Base-by-base conservation (phyloP, 805 yeast species). In the Yarrowia bubula region DNA sequence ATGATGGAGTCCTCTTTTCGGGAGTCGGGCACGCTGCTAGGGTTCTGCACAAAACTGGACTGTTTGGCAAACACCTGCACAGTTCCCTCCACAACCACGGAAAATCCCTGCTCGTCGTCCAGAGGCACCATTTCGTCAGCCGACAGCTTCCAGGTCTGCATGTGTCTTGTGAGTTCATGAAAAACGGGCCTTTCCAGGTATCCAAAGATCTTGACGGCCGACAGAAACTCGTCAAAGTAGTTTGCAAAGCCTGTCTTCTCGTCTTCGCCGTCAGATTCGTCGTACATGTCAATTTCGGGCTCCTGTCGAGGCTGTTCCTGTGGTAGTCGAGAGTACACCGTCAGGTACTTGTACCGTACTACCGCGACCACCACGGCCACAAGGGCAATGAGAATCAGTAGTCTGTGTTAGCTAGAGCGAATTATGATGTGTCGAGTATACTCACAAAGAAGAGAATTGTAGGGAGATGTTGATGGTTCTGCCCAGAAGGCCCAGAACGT, bases 161-260 rank as follows among this genome's bases (percentile, higher is more conserved):
- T 91, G 67, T 88, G 88, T 72, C 89, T 87, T 3, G 98, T 92
- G 70, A 93, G 81, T 71, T 92, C 98, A 72, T 92, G 96, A 75
- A 93, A 92, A 1, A 93, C 97, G 1, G 90, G 88, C 67, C 87
- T 83, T 69, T 93, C 98, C 57, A 93, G 79, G 74, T 93, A 93
- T 1, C 98, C 98, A 78, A 93, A 95, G 7, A 95, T 88, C 75
- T 91, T 92, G 68, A 95, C 90, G 2, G 97, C 98, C 60, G 90
- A 84, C 51, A 93, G 77, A 71, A 93, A 93, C 65, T 92, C 96
- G 74, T 93, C 97, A 62, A 93, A 77, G 72, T 91, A 92, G 53
- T 89, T 86, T 1, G 88, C 77, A 50, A 83, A 76, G 6, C 82
- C 78, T 8, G 82, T 74, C 51, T 83, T 79, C 32, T 75, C 71